Base-by-base conservation (phyloP, 768 basidiomycete genomes). In the Myochromella boudieri region DNA sequence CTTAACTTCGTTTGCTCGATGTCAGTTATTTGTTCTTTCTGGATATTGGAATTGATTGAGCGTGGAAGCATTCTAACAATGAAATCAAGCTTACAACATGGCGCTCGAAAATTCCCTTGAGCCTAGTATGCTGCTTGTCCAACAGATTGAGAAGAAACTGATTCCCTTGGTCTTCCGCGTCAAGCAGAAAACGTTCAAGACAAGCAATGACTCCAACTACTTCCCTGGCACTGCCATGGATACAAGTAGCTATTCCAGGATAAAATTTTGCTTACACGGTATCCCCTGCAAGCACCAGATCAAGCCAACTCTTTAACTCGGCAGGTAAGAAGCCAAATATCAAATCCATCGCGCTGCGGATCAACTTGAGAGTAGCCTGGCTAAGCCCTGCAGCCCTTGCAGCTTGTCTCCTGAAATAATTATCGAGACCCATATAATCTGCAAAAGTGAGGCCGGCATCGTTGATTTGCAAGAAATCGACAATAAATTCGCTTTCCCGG, bases 361-460 rank as follows among this genome's bases (percentile, higher is more conserved):
- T 79, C 7, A 95, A 78, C 68, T 95, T 94, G 48, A 72, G 60
- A 21, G 92, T 93, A 6, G 80, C 67, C 44, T 76, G 75, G 48
- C 81, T 82, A 34, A 95, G 73, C 22, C 82, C 80, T 21, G 75
- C 77, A 41, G 80, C 72, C 21, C 90, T 76, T 5, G 85, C 74
- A n/a, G 95, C 95, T 61, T 97, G 91, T 38, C 95, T 74, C 20
- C 91, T 78, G 72, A 97, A 97, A 66, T 97, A 98, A 50, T 83
- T 91, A 61, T 98, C 95, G 49, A 98, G 70, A 36, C 84, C 83
- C 82, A 92, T 91, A 57, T 95, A 93, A 67, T 97, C 95, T 11
- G 95, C 95, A 64, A 93, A 98, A 1, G 95, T 97, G 11, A 93
- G 76, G 14, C 83, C 83, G 17, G 83, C 79, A 51, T 95, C 88